phyloP scores from a whole-genome alignment of 768 basidiomycete genomes.

The Boletus coccyginus region DNA sequence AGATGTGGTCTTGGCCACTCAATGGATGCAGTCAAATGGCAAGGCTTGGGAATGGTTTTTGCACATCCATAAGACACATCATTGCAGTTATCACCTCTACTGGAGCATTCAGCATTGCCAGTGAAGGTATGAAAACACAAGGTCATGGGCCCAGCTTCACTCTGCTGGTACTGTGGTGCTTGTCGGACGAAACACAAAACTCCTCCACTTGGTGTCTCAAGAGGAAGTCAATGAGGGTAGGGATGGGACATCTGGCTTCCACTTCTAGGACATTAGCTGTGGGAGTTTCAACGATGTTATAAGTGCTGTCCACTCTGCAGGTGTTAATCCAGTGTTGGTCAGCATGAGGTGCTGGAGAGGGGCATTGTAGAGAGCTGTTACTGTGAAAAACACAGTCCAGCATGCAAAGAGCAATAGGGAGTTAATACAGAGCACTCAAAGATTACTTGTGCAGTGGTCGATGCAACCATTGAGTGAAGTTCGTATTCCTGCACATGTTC shows the following conservation, averaged over 20 bases:
- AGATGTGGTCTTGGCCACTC: not conserved
- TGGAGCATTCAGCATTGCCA: not conserved
- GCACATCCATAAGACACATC: not conserved
- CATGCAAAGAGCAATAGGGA: not conserved
- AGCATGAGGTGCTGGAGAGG: not conserved
- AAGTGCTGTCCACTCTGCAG: not conserved
- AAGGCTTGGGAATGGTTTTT: not conserved
- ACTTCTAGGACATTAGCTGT: not conserved
- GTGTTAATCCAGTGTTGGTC: not conserved
- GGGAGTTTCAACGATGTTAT: not conserved
- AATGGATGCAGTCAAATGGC: not conserved
- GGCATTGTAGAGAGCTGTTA: not conserved
- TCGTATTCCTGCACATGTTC: not conserved
- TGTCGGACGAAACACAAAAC: not conserved
- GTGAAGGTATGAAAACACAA: not conserved
- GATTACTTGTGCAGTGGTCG: not conserved
- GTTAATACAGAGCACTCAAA: not conserved
- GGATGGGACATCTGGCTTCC: not conserved
- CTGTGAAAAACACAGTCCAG: not conserved
- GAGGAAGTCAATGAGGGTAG: not conserved
- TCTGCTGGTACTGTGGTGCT: not conserved
- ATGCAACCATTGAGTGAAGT: not conserved
- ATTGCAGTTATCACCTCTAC: not conserved
- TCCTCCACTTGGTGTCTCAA: not conserved
- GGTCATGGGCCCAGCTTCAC: not conserved